These are phyloP conservation scores for Silene latifolia DNA, from an alignment of 148 eudicot species.

Conservation along the genomic window DNA sequence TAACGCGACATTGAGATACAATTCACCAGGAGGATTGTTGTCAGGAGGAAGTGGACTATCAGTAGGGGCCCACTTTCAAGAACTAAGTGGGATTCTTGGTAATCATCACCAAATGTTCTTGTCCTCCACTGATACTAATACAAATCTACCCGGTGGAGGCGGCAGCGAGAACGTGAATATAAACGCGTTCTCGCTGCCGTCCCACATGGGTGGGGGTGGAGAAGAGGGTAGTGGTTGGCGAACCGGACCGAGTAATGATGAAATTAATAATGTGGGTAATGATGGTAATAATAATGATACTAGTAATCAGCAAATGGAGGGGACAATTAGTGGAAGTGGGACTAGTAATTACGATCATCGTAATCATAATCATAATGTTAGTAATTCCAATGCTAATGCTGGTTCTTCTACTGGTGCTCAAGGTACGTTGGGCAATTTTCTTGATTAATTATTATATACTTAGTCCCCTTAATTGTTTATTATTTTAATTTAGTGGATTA, in stretches of 20 bases:
- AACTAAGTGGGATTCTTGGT: conserved; percentile 10
- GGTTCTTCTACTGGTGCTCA: not conserved
- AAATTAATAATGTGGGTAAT: not conserved
- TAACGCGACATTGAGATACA: not conserved
- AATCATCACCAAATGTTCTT: conserved; percentile 12
- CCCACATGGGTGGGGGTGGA: conserved; percentile 1
- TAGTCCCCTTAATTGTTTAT: conserved; percentile 4
- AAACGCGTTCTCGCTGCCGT: not conserved
- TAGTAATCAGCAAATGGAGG: conserved; percentile 24
- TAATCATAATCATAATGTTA: not conserved
- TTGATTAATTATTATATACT: not conserved
- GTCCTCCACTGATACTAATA: conserved; percentile 1
- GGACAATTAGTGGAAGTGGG: conserved; percentile 20
- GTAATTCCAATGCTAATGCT: conserved; percentile 11
- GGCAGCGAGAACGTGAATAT: not conserved
- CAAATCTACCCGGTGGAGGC: not conserved
- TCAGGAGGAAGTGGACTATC: not conserved
- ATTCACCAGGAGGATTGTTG: not conserved
- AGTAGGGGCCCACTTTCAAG: conserved; percentile 1
- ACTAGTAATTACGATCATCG: conserved; percentile 7
- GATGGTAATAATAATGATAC: not conserved
- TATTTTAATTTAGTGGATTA: not conserved
- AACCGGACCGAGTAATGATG: not conserved
- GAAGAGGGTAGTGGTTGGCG: not conserved
- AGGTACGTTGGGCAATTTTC: conserved; percentile 31